Conservation (phyloP, 108 stramenopile species). For the Thalassiosira profunda region DNA sequence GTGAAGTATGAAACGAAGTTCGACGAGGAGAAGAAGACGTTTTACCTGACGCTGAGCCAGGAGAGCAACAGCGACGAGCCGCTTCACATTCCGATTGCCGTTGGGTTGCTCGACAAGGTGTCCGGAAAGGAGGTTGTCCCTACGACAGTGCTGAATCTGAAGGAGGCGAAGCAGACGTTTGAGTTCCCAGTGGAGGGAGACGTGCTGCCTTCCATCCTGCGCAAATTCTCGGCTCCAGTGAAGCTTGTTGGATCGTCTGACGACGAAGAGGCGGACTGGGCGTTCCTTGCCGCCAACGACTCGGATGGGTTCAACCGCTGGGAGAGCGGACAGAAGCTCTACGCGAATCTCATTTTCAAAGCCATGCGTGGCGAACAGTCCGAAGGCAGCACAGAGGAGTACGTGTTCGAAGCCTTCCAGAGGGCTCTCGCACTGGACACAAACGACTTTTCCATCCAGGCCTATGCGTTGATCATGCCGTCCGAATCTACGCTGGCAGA, state of each 20-base stretch:
- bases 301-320: constrained; percentile 84
- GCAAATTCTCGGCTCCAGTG: constrained; percentile 96
- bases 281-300: constrained; percentile 73
- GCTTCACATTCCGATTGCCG: constrained; percentile 94
- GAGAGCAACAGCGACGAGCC: constrained; percentile 58
- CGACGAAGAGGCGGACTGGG: constrained; percentile 55
- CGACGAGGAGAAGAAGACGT: constrained; percentile 52
- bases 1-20: constrained; percentile 70
- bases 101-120: constrained; percentile 90
- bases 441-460: constrained; percentile 57
- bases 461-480: constrained; percentile 67
- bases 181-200: constrained; percentile 73
- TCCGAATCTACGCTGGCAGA: constrained; percentile 53
- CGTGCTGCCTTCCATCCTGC: constrained; percentile 91
- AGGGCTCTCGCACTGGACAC: constrained; percentile 26
- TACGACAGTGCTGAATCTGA: constrained; percentile 86
- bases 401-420: constrained; percentile 46
- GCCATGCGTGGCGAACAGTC: constrained; percentile 20
- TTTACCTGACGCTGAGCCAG: constrained; percentile 69
- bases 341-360: constrained; percentile 44
- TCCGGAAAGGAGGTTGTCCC: constrained; percentile 84
- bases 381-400: constrained; percentile 23
- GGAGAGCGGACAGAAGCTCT: constrained; percentile 72
- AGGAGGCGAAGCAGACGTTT: constrained; percentile 85
- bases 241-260: constrained; percentile 63